Evolutionary conservation across 176 grass and related monocot genomes (phyloP).

Genomic region (Aechmea fasciata): DNA sequence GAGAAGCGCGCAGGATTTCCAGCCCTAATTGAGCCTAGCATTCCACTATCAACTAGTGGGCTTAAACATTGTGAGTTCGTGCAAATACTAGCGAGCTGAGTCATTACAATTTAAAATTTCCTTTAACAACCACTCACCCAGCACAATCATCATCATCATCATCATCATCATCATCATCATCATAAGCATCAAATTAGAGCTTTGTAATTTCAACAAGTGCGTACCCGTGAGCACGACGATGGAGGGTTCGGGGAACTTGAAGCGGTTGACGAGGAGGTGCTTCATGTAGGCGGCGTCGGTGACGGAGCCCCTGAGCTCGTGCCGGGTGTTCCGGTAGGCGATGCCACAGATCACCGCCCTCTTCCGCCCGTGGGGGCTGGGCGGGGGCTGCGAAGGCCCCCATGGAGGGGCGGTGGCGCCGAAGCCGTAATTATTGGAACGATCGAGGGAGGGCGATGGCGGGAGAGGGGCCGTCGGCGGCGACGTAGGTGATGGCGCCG

Average conservation of each 20-base stretch:
- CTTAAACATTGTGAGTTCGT: no score
- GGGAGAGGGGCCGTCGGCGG: neutral
- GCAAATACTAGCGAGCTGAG: no score
- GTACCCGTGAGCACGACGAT: conserved; percentile 90
- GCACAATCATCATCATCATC: no score
- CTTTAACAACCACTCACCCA: no score
- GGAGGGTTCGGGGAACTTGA: conserved; percentile 74
- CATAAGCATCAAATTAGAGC: no score
- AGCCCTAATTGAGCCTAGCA: no score
- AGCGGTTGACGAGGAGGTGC: conserved; percentile 71
- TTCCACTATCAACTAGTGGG: no score
- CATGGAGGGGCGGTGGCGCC: neutral
- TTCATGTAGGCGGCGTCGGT: conserved; percentile 97
- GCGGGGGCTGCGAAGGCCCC: conserved; percentile 38
- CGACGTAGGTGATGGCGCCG: conserved; percentile 58
- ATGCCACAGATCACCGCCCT: conserved; percentile 90
- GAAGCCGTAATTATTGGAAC: neutral
- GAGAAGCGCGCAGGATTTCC: no score
- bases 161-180: no score
- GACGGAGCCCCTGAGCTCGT: conserved; percentile 91
- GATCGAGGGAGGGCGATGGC: neutral
- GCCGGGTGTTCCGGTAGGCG: conserved; percentile 64
- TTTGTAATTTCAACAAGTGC: no score
- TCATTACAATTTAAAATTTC: no score
- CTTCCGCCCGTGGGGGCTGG: conserved; percentile 69